Evolutionary conservation across 2,329 filamentous ascomycete genomes (phyloP).

Genomic region (Metarhizium anisopliae): DNA sequence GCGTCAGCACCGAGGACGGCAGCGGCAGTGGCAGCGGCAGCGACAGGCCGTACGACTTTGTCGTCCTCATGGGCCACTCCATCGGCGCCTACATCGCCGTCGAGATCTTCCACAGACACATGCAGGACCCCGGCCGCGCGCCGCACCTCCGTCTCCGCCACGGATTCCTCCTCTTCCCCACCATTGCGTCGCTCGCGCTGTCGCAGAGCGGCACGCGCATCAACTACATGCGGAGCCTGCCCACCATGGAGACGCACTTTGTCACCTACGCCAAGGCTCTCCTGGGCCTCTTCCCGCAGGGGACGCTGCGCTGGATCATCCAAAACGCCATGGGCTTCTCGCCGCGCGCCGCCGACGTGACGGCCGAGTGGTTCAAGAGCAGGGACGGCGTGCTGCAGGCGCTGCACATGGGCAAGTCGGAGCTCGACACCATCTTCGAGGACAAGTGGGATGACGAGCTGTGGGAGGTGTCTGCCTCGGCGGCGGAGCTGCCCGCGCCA

Average conservation of each 20-base stretch:
- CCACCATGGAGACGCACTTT: constrained; percentile 31
- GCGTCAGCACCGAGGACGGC: background rate
- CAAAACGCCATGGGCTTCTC: constrained; percentile 37
- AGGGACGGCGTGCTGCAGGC: constrained; percentile 51
- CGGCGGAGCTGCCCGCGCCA: constrained; percentile 4
- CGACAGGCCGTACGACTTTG: constrained; percentile 39
- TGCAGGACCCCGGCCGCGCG: constrained; percentile 23
- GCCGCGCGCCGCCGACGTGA: constrained; percentile 37
- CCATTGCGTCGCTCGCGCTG: constrained; percentile 59
- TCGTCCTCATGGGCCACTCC: constrained; percentile 65
- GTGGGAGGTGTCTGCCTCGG: constrained; percentile 35
- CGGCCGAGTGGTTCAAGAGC: constrained; percentile 44
- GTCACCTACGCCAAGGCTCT: constrained; percentile 32
- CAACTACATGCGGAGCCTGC: constrained; percentile 29
- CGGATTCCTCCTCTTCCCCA: constrained; percentile 64
- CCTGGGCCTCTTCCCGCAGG: constrained; percentile 31
- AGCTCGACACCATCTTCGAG: constrained; percentile 49
- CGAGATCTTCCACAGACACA: constrained; percentile 54
- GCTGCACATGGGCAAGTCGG: constrained; percentile 48
- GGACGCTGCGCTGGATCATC: constrained; percentile 34
- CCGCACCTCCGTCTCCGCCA: constrained; percentile 34
- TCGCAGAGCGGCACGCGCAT: constrained; percentile 49
- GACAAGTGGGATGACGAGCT: constrained; percentile 51
- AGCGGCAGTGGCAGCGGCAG: constrained; percentile 13
- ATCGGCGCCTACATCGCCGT: constrained; percentile 65